Evolutionary conservation across 2,329 filamentous ascomycete species (phyloP).

Genomic region (Mollisiaceae sp.): DNA sequence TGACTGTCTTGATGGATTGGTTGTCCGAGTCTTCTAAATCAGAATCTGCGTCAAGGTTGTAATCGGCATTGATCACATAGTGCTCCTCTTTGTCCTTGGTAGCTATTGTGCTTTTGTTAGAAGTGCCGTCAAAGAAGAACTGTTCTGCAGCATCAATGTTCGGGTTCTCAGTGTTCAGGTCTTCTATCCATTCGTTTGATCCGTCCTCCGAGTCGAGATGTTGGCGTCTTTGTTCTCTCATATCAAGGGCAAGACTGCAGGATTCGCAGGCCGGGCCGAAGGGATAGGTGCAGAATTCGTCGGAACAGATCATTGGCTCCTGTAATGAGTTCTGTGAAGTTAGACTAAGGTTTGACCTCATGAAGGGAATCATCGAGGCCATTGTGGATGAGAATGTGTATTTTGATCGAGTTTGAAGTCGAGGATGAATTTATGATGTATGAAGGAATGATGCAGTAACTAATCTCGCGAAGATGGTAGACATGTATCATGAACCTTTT

Average conservation of each 20-base stretch:
- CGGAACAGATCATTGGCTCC: not conserved
- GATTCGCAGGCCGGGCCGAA: slow-evolving; percentile 7
- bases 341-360: not conserved
- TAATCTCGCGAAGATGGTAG: no score
- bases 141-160: slow-evolving; percentile 2
- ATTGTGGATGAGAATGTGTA: not conserved
- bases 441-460: not conserved
- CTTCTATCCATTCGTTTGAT: not conserved
- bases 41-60: not conserved
- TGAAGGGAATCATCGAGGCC: not conserved
- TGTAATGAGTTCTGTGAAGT: not conserved
- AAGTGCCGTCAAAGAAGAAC: not conserved
- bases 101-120: not conserved
- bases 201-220: not conserved
- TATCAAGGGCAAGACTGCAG: not conserved
- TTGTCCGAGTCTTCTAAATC: not conserved
- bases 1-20: not conserved
- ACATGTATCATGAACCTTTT: no score
- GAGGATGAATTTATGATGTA: not conserved
- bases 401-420: not conserved
- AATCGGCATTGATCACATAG: not conserved
- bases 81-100: not conserved
- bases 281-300: slow-evolving; percentile 2
- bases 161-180: not conserved
- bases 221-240: not conserved